phyloP scores from a whole-genome alignment of 345 rosid genomes.

The Cardamine resedifolia region DNA sequence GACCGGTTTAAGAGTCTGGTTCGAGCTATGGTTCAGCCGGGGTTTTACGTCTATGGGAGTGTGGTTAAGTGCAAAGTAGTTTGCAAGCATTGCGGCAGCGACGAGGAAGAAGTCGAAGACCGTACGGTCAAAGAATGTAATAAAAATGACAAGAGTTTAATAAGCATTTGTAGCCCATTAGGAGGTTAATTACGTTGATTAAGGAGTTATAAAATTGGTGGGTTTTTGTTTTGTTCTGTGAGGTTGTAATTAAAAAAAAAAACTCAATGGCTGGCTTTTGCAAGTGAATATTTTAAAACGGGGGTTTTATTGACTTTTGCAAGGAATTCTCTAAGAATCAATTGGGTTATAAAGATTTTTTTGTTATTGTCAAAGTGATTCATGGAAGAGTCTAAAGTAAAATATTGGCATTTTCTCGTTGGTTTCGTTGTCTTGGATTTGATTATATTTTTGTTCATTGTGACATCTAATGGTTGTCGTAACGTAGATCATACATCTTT shows the following conservation, averaged over 20 bases:
- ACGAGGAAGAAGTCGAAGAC: conserved; percentile 28
- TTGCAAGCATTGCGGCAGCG: conserved; percentile 58
- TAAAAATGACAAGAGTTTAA: conserved; percentile 30
- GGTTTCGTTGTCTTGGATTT: conserved; percentile 8
- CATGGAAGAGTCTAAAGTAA: conserved; percentile 23
- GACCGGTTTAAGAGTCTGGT: conserved; percentile 61
- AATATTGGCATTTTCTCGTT: conserved; percentile 28
- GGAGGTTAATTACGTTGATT: conserved; percentile 26
- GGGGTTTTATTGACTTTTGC: not conserved
- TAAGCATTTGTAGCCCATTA: conserved; percentile 37
- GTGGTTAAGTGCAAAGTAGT: conserved; percentile 89
- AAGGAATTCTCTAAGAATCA: not conserved
- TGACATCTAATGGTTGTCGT: conserved; percentile 21
- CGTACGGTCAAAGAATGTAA: conserved; percentile 35
- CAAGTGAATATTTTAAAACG: conserved; percentile 31
- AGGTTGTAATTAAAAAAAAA: conserved; percentile 34
- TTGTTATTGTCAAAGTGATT: conserved; percentile 2
- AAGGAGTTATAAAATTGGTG: conserved; percentile 21
- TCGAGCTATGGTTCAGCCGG: conserved; percentile 84
- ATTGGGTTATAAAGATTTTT: not conserved
- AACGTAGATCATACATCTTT: not conserved
- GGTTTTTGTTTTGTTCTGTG: conserved; percentile 6
- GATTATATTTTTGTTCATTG: not conserved
- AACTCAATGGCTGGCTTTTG: not conserved
- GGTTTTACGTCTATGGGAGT: conserved; percentile 78